Percentiles rank a stretch among this genome's conserved stretches.
Evolutionary conservation across 73 alveolate genomes (phyloP).

Genomic region (Tetrahymena elliotti): DNA sequence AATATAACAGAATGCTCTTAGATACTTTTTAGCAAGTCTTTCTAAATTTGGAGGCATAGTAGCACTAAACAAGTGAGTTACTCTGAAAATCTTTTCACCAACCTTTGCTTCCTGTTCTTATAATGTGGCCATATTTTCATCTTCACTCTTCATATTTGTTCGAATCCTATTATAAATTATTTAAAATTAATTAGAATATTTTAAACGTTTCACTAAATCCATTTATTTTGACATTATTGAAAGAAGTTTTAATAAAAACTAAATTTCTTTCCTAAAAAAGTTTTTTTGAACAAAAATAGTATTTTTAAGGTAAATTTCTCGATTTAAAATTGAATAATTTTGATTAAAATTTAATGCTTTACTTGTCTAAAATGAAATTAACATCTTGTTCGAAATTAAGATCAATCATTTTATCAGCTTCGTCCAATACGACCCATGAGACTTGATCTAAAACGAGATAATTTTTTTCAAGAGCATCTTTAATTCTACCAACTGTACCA

Average conservation of each 20-base stretch:
- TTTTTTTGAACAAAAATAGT: too few species aligned
- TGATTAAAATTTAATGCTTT: neutral
- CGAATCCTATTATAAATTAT: neutral
- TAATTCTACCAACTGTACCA: slow-evolving; percentile 95
- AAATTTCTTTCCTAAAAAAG: too few species aligned
- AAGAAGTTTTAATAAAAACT: too few species aligned
- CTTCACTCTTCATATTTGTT: slow-evolving; percentile 30
- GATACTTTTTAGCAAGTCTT: slow-evolving; percentile 48
- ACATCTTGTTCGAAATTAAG: slow-evolving; percentile 86
- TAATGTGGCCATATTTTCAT: slow-evolving; percentile 21
- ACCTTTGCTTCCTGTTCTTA: slow-evolving; percentile 15
- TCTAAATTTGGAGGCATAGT: slow-evolving; percentile 63
- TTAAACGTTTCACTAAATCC: slow-evolving; percentile 1
- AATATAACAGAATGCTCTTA: slow-evolving; percentile 44
- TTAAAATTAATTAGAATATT: neutral
- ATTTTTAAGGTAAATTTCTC: too few species aligned
- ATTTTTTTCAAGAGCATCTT: slow-evolving; percentile 75
- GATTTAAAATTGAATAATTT: neutral
- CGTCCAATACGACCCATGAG: slow-evolving; percentile 82
- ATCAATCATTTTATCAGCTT: slow-evolving; percentile 95
- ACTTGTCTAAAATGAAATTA: slow-evolving; percentile 48
- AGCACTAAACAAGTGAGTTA: slow-evolving; percentile 60
- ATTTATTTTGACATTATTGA: slow-evolving; percentile 10
- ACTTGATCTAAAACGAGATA: slow-evolving; percentile 77
- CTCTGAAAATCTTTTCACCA: slow-evolving; percentile 38